Conservation (phyloP, 352 stramenopile genomes). For the Globisporangium irregulare region DNA sequence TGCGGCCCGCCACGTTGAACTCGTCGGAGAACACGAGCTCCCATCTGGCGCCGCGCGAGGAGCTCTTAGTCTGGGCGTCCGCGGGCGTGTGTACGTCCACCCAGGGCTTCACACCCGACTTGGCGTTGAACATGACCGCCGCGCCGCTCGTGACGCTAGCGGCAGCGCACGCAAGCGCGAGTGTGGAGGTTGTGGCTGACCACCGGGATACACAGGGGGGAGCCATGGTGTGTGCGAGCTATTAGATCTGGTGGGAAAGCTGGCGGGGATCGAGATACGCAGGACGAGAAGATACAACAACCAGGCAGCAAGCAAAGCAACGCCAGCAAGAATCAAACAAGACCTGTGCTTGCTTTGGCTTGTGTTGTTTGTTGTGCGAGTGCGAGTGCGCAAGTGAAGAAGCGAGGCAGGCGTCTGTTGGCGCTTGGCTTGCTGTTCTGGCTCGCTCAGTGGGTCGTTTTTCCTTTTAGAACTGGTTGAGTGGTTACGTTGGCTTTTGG, state of each 20-base stretch:
- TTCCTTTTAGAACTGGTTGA: not conserved
- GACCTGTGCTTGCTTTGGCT: not conserved
- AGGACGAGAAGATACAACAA: not conserved
- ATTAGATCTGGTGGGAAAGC: not conserved
- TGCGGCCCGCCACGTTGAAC: slow-evolving; percentile 65
- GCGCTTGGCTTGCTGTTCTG: not conserved
- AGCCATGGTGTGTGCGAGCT: not conserved
- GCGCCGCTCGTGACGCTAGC: not conserved
- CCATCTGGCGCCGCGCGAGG: slow-evolving; percentile 50
- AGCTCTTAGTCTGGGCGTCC: slow-evolving; percentile 10
- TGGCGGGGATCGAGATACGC: not conserved
- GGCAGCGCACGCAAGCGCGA: not conserved
- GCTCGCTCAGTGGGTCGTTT: not conserved
- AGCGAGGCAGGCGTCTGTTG: not conserved
- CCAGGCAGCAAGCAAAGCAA: not conserved
- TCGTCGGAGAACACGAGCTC: slow-evolving; percentile 74
- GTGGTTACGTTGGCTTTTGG: not conserved
- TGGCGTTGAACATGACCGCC: slow-evolving; percentile 12
- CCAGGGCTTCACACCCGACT: slow-evolving; percentile 20
- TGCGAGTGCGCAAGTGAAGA: not conserved
- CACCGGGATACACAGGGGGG: not conserved
- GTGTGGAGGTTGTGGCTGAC: not conserved
- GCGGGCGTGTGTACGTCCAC: slow-evolving; percentile 23
- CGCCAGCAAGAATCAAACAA: not conserved
- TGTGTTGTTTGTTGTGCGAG: not conserved